Evolutionary conservation across 2,329 filamentous ascomycete genomes (phyloP).

Genomic region (Alternaria arbusti): DNA sequence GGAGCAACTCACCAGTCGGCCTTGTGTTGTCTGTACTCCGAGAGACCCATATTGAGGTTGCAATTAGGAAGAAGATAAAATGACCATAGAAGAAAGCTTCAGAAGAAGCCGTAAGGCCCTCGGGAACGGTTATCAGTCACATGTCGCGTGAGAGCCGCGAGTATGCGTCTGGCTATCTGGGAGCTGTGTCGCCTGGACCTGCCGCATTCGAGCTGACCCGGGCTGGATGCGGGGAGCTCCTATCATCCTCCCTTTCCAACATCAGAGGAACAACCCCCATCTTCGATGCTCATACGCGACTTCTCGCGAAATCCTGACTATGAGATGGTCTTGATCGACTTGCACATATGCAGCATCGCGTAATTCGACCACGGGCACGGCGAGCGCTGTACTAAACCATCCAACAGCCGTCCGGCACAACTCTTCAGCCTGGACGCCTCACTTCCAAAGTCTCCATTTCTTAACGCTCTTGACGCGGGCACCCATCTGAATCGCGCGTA

Average conservation of each 20-base stretch:
- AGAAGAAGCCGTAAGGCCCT: not conserved
- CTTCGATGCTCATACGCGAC: not conserved
- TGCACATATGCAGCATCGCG: not conserved
- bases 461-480: not conserved
- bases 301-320: not conserved
- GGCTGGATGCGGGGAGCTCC: conserved; percentile 14
- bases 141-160: conserved; percentile 15
- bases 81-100: not conserved
- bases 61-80: not conserved
- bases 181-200: conserved; percentile 14
- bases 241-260: not conserved
- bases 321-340: not conserved
- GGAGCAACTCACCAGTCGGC: conserved; percentile 68
- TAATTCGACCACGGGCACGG: not conserved
- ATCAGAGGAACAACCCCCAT: not conserved
- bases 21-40: conserved; percentile 74
- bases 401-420: not conserved
- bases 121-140: conserved; percentile 18
- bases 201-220: conserved; percentile 10
- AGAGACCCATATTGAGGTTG: conserved; percentile 57
- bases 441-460: not conserved
- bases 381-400: not conserved
- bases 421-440: not conserved
- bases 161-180: conserved; percentile 11
- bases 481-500: not conserved